Evolutionary conservation across 2,329 filamentous ascomycete species (phyloP).

Genomic region (Elsinoe batatas): DNA sequence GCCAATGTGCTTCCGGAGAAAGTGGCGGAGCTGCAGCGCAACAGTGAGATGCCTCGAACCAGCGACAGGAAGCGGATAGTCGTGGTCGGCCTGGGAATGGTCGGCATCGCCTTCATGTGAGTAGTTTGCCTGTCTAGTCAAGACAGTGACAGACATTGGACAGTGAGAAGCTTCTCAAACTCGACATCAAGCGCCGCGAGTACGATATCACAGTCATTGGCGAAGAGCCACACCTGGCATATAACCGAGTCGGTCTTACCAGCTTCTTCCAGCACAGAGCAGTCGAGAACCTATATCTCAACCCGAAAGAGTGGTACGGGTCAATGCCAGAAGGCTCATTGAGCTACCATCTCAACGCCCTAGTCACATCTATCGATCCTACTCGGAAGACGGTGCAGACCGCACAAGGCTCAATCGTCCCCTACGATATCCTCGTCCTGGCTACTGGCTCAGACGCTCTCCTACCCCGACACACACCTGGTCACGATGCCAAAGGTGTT

Average conservation of each 20-base stretch:
- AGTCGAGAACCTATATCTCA: conserved; percentile 80
- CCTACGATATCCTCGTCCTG: conserved; percentile 73
- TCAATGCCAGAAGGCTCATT: conserved; percentile 57
- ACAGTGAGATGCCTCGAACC: conserved; percentile 27
- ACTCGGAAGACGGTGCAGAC: conserved; percentile 58
- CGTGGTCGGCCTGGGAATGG: conserved; percentile 84
- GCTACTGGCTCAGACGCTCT: conserved; percentile 81
- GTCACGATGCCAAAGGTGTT: conserved; percentile 68
- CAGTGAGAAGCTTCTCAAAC: conserved; percentile 81
- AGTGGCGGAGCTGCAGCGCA: conserved; percentile 28
- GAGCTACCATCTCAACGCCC: conserved; percentile 65
- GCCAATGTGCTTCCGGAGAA: conserved; percentile 37
- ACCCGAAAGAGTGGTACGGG: conserved; percentile 72
- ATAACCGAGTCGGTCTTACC: conserved; percentile 82
- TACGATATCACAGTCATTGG: conserved; percentile 79
- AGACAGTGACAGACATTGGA: conserved; percentile 8
- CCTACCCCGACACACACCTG: conserved; percentile 61
- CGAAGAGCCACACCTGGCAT: conserved; percentile 78
- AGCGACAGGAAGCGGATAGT: conserved; percentile 57
- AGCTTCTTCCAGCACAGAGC: conserved; percentile 80
- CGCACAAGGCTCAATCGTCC: conserved; percentile 56
- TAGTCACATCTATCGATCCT: conserved; percentile 58
- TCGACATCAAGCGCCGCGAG: conserved; percentile 63
- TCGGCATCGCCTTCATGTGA: conserved; percentile 80
- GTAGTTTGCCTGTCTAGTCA: conserved; percentile 22